phyloP scores from a whole-genome alignment of 2,329 filamentous ascomycete genomes.

The Ceratocystis eucalypticola region DNA sequence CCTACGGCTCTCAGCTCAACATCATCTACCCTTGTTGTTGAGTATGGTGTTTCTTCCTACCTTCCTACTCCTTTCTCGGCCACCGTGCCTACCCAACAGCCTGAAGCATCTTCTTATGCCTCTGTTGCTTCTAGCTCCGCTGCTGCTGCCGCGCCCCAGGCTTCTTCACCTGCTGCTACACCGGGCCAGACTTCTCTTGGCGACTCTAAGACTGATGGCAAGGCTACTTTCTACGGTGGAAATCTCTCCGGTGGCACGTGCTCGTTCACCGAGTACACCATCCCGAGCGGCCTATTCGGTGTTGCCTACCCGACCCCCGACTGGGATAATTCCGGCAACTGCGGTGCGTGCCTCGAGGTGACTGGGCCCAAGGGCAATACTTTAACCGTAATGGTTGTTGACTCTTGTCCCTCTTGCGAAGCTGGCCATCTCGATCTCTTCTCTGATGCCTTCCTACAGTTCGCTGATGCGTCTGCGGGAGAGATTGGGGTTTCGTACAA shows the following conservation, averaged over 20 bases:
- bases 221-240: conserved; percentile 39
- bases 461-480: conserved; percentile 28
- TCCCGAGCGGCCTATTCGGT: conserved; percentile 45
- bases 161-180: neutral
- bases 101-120: neutral
- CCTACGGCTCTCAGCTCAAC: conserved; percentile 4
- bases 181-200: neutral
- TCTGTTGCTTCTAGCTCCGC: neutral
- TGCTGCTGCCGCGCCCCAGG: neutral
- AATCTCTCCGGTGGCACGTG: conserved; percentile 47
- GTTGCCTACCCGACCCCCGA: conserved; percentile 46
- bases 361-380: conserved; percentile 42
- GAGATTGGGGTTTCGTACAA: conserved; percentile 28
- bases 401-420: conserved; percentile 33
- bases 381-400: conserved; percentile 50
- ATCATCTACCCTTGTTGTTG: neutral
- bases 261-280: conserved; percentile 48
- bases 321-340: conserved; percentile 43
- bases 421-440: conserved; percentile 34
- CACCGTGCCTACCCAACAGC: neutral
- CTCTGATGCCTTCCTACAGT: conserved; percentile 29
- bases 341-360: conserved; percentile 49
- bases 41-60: neutral
- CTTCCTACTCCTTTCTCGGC: neutral
- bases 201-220: neutral